A percentile compares a stretch with the other conserved stretches of the same genome.
These are phyloP conservation scores for Termitomyces sp. DNA, from an alignment of 1,284 basidiomycete species.

Conservation along the genomic window DNA sequence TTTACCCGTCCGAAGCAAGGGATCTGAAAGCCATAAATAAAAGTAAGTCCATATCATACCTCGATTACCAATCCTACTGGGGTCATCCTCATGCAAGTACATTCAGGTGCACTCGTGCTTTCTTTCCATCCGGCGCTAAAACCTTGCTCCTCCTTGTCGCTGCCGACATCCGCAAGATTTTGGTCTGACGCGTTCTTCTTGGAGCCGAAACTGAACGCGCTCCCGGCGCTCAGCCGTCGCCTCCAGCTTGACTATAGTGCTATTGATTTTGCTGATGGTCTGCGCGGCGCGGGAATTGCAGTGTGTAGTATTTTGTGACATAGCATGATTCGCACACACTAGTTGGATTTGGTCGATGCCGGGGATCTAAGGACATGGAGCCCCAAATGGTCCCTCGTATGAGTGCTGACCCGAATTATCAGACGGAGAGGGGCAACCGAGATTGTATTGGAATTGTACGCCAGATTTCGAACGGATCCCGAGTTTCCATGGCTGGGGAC, in stretches of 20 bases:
- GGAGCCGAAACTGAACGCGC: slow-evolving; percentile 46
- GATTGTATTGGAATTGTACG: slow-evolving; percentile 24
- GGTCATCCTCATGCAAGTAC: no score
- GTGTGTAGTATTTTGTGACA: no score
- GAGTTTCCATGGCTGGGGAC: slow-evolving; percentile 15
- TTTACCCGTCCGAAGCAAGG: not conserved
- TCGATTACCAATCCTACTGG: no score
- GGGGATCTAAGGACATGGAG: slow-evolving; percentile 6
- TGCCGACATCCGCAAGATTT: slow-evolving; percentile 17
- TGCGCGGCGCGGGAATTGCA: slow-evolving; percentile 29
- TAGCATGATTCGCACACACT: no score
- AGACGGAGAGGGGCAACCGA: slow-evolving; percentile 32
- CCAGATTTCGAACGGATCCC: not conserved
- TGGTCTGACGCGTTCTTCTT: slow-evolving; percentile 29
- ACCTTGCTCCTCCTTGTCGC: slow-evolving; percentile 23
- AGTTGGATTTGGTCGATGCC: no score
- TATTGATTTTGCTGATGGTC: slow-evolving; percentile 39
- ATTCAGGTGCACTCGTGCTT: no score
- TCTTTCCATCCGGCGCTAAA: slow-evolving; percentile 38
- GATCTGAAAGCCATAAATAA: not conserved
- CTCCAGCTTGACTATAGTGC: slow-evolving; percentile 58
- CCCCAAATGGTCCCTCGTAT: slow-evolving; percentile 14
- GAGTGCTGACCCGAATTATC: slow-evolving; percentile 18
- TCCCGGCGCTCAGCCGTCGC: slow-evolving; percentile 57
- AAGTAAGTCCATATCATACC: not conserved